A percentile compares a stretch with the other conserved stretches of the same genome.
phyloP scores from a whole-genome alignment of 2,329 filamentous ascomycete genomes.

The Penicillium sp. region DNA sequence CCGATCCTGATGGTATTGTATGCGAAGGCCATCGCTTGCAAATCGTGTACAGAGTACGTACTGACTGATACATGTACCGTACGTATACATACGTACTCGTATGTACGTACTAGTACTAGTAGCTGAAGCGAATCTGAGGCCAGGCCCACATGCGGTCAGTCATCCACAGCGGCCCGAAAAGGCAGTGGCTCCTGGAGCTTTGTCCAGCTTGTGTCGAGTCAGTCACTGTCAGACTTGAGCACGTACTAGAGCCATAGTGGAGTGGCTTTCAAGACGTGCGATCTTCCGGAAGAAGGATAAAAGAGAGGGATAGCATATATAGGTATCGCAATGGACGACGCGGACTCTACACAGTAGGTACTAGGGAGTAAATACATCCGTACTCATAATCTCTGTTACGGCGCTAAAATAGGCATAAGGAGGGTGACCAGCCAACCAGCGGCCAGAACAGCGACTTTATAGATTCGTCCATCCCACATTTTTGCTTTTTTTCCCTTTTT shows the following conservation, averaged over 20 bases:
- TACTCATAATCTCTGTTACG: background rate
- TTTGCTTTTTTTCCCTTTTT: background rate
- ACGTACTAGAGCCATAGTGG: no score
- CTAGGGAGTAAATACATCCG: background rate
- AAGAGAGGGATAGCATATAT: background rate
- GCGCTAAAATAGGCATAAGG: conserved; percentile 11
- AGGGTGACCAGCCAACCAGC: conserved; percentile 7
- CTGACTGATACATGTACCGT: background rate
- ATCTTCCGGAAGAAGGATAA: background rate
- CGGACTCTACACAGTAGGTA: background rate
- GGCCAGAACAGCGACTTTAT: background rate
- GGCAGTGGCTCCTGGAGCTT: conserved; percentile 12
- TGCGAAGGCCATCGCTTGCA: no score
- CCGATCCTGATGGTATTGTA: no score
- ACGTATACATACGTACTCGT: background rate
- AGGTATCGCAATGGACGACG: background rate
- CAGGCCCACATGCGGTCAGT: conserved; percentile 9
- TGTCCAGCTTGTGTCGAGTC: conserved; percentile 8
- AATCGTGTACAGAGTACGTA: no score
- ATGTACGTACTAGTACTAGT: background rate
- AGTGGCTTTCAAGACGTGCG: background rate
- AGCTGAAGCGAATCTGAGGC: background rate
- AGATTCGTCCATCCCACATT: conserved; percentile 1
- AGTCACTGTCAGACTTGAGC: no score
- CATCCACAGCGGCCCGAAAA: conserved; percentile 9